Conservation (phyloP, 2,329 filamentous ascomycete species). For the Hyphodiscus sp. region DNA sequence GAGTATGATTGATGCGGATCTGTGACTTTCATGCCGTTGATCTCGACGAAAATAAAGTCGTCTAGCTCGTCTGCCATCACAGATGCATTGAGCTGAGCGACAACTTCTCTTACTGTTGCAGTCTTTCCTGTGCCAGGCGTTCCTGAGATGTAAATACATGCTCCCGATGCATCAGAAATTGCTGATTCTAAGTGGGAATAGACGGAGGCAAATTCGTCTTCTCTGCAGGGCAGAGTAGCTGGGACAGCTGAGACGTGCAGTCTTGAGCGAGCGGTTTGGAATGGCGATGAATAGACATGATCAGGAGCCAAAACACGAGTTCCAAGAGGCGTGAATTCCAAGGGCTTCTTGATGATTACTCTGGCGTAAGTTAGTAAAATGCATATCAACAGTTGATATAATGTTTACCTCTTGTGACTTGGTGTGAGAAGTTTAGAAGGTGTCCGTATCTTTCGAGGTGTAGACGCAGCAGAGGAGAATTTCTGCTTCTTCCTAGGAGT, state of each 20-base stretch:
- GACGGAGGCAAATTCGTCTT: slow-evolving; percentile 84
- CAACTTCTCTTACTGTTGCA: slow-evolving; percentile 91
- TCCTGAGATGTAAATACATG: slow-evolving; percentile 99
- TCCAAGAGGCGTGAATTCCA: slow-evolving; percentile 94
- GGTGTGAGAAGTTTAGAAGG: slow-evolving; percentile 46
- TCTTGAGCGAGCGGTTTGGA: slow-evolving; percentile 80
- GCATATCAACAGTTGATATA: background rate
- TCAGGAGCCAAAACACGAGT: slow-evolving; percentile 75
- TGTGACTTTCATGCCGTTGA: slow-evolving; percentile 99
- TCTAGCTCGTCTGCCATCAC: slow-evolving; percentile 88
- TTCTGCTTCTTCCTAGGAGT: slow-evolving; percentile 55
- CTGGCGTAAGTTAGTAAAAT: slow-evolving; percentile 24
- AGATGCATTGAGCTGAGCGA: slow-evolving; percentile 79
- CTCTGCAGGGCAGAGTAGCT: slow-evolving; percentile 80
- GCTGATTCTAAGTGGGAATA: slow-evolving; percentile 92
- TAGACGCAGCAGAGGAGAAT: slow-evolving; percentile 33
- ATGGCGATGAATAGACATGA: slow-evolving; percentile 74
- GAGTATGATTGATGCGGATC: slow-evolving; percentile 96
- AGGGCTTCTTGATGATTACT: slow-evolving; percentile 73
- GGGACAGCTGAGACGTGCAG: slow-evolving; percentile 94
- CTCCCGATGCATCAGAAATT: slow-evolving; percentile 86
- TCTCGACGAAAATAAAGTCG: slow-evolving; percentile 98
- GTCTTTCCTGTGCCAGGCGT: slow-evolving; percentile 97
- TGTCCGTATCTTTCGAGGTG: slow-evolving; percentile 33
- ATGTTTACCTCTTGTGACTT: slow-evolving; percentile 51